phyloP scores from a whole-genome alignment of 176 grass and related monocot genomes.

The Areca catechu region DNA sequence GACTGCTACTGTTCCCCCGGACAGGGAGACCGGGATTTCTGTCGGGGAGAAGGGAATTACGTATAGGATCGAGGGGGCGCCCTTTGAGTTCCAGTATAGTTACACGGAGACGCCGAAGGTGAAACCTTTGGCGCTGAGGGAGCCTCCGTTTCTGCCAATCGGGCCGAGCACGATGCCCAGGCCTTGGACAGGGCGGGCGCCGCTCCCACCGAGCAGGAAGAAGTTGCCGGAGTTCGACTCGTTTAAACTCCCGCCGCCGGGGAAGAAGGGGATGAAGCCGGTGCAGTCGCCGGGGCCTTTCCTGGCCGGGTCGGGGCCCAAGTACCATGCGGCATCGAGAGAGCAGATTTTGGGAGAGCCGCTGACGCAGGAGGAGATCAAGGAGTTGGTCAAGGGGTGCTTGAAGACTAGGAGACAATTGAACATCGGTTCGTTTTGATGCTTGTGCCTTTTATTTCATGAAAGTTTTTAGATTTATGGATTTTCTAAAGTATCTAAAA shows the following conservation, averaged over 20 bases:
- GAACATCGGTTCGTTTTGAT: conserved; percentile 59
- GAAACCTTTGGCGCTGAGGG: conserved; percentile 60
- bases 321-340: conserved; percentile 48
- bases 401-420: conserved; percentile 61
- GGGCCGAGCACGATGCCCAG: conserved; percentile 64
- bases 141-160: conserved; percentile 68
- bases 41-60: conserved; percentile 57
- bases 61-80: conserved; percentile 61
- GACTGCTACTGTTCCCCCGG: conserved; percentile 1
- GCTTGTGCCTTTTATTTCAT: background rate
- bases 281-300: conserved; percentile 77
- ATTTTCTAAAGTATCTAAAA: no score
- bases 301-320: conserved; percentile 51
- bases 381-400: conserved; percentile 46
- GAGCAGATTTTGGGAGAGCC: conserved; percentile 81
- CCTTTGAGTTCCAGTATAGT: conserved; percentile 94
- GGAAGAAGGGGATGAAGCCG: conserved; percentile 86
- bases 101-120: conserved; percentile 78
- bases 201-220: conserved; percentile 75
- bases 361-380: conserved; percentile 54
- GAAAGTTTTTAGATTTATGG: no score
- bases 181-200: conserved; percentile 72
- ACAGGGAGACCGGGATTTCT: conserved; percentile 36
- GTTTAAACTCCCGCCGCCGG: conserved; percentile 52
- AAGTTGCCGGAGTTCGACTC: conserved; percentile 87